These are phyloP conservation scores for Polygonum maritimum DNA, from an alignment of 148 eudicot species.

Conservation along the genomic window DNA sequence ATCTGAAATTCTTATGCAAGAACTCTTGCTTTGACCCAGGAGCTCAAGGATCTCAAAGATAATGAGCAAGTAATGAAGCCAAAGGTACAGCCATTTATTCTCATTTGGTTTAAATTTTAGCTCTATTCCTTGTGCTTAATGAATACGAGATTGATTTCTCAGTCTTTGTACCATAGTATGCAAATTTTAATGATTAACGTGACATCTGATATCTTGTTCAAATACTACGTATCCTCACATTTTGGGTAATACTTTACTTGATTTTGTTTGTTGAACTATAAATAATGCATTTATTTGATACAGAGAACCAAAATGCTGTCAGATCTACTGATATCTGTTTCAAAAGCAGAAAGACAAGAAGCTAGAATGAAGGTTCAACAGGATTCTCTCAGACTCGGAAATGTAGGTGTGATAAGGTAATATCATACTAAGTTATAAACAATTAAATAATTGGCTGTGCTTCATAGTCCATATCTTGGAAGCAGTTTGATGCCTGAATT, in stretches of 20 bases:
- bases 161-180: not conserved
- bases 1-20: constrained; percentile 12
- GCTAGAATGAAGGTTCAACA: constrained; percentile 94
- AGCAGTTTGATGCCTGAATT: not conserved
- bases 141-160: not conserved
- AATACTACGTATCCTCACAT: not conserved
- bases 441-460: not conserved
- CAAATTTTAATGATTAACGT: not conserved
- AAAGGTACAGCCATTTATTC: constrained; percentile 36
- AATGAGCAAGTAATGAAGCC: constrained; percentile 76
- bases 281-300: constrained; percentile 17
- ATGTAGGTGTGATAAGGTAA: constrained; percentile 90
- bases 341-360: constrained; percentile 98
- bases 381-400: constrained; percentile 92
- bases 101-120: not conserved
- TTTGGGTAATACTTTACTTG: not conserved
- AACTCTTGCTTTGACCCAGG: constrained; percentile 37
- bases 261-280: not conserved
- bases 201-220: not conserved
- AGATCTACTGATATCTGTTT: constrained; percentile 84
- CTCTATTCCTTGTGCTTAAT: not conserved
- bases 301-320: constrained; percentile 91
- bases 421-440: not conserved
- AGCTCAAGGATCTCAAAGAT: constrained; percentile 78
- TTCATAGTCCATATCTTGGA: not conserved